Evolutionary conservation across 805 yeast genomes (phyloP).

Genomic region (Starmerella tilneyi): DNA sequence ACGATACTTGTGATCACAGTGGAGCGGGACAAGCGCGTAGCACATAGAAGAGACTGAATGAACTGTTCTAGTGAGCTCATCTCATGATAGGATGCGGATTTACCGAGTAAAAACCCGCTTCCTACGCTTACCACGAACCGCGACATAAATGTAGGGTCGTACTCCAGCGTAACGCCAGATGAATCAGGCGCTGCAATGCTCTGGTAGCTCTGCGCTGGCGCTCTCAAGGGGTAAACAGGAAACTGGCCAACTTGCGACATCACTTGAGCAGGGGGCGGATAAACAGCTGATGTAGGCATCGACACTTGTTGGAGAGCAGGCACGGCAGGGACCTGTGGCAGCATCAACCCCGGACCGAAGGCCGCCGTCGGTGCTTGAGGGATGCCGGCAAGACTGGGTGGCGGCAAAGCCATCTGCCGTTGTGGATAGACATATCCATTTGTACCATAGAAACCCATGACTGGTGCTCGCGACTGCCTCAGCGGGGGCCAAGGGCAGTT

Average conservation of each 20-base stretch:
- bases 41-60: conserved; percentile 59
- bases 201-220: conserved; percentile 14
- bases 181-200: conserved; percentile 16
- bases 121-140: conserved; percentile 55
- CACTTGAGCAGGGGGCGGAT: conserved; percentile 2
- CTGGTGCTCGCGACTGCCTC: conserved; percentile 1
- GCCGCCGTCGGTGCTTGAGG: not conserved
- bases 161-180: conserved; percentile 38
- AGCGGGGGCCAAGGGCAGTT: conserved; percentile 8
- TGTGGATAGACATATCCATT: not conserved
- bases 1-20: conserved; percentile 73
- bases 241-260: conserved; percentile 15
- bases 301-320: not conserved
- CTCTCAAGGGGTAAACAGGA: conserved; percentile 12
- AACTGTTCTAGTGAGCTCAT: conserved; percentile 29
- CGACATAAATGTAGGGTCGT: conserved; percentile 68
- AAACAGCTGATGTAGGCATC: not conserved
- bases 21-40: conserved; percentile 78
- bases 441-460: not conserved
- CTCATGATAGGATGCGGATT: conserved; percentile 1
- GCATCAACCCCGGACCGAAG: not conserved
- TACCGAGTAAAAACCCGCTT: conserved; percentile 12
- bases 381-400: not conserved
- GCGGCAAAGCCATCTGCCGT: not conserved
- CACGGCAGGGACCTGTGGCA: not conserved